Base-by-base conservation (phyloP, 345 rosid species). In the Kernera saxatilis region DNA sequence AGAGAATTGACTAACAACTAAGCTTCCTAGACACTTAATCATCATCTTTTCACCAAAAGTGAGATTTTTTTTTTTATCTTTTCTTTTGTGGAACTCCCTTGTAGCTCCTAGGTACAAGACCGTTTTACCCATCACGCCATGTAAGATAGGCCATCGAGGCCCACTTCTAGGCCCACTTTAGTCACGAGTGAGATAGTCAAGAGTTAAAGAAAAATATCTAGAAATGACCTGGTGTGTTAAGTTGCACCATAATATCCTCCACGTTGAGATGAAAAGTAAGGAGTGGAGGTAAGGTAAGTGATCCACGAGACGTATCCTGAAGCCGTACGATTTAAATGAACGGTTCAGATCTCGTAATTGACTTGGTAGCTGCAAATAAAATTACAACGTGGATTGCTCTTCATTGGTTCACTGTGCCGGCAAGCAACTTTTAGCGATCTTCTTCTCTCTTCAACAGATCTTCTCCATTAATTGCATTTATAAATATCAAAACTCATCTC, bases 291-390 rank as follows among this genome's bases (percentile, higher is more conserved):
- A 37, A 39, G n/a, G 55, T 18, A 30, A 17, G 66, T 19, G 6
- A 50, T n/a, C 6, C 65, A 39, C 49, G 65, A 39, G n/a, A 49
- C 18, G 67, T 66, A n/a, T 52, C 8, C 21, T 57, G 10, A 11
- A 49, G 2, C 78, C 67, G 61, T 74, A 6, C 8, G 61, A 74
- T 66, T 29, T 13, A 45, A 55, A 57, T 30, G 22, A 74, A 66
- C 61, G 72, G 78, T 49, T 0, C 7, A 66, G 67, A 73, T 57
- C n/a, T 73, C 43, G 13, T 39, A 3, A 3, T 45, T 64, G 58
- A 64, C 65, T 72, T 25, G 1, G 5, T 45, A 32, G n/a, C 23
- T 4, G 1, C 32, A 6, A 14, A 32, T 29, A 49, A 37, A 29
- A 30, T 2, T 33, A 46, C 6, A 18, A 17, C 37, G 22, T 73